A percentile compares a stretch with the other conserved stretches of the same genome.
These are phyloP conservation scores for Caryopteris hybrid DNA, from an alignment of 305 asterid species.

Conservation along the genomic window DNA sequence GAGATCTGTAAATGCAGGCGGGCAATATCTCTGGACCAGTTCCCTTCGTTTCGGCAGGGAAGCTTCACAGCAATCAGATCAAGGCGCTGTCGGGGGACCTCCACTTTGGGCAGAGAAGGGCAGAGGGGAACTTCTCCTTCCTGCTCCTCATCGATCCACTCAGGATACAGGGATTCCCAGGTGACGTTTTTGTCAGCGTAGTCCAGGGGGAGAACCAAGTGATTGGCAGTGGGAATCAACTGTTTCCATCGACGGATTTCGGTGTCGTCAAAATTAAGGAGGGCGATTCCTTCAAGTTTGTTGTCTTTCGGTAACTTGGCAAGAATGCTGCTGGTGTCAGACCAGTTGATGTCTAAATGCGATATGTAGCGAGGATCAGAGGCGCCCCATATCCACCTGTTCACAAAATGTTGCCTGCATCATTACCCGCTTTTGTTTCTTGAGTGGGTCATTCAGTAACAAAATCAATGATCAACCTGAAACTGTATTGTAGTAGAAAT, in stretches of 20 bases:
- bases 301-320: slow-evolving; percentile 16
- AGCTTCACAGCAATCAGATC: slow-evolving; percentile 67
- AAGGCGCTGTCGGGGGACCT: slow-evolving; percentile 40
- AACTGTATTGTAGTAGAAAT: no score
- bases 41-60: slow-evolving; percentile 63
- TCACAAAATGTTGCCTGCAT: slow-evolving; percentile 43
- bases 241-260: slow-evolving; percentile 37
- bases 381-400: slow-evolving; percentile 57
- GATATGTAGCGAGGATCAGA: slow-evolving; percentile 51
- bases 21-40: slow-evolving; percentile 76
- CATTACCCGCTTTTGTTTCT: no score
- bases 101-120: slow-evolving; percentile 46
- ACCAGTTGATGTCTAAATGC: slow-evolving; percentile 38
- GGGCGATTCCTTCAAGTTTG: slow-evolving; percentile 30
- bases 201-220: slow-evolving; percentile 27
- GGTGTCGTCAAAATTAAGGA: slow-evolving; percentile 37
- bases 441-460: no score
- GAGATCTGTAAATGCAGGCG: slow-evolving; percentile 66
- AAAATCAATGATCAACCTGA: no score
- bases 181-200: slow-evolving; percentile 36
- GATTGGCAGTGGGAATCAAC: slow-evolving; percentile 30
- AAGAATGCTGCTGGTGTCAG: slow-evolving; percentile 20
- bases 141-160: slow-evolving; percentile 84
- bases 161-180: slow-evolving; percentile 66
- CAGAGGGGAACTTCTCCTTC: slow-evolving; percentile 58